Conservation (phyloP, 2,329 filamentous ascomycete genomes). For the Aspergillus transmontanensis region DNA sequence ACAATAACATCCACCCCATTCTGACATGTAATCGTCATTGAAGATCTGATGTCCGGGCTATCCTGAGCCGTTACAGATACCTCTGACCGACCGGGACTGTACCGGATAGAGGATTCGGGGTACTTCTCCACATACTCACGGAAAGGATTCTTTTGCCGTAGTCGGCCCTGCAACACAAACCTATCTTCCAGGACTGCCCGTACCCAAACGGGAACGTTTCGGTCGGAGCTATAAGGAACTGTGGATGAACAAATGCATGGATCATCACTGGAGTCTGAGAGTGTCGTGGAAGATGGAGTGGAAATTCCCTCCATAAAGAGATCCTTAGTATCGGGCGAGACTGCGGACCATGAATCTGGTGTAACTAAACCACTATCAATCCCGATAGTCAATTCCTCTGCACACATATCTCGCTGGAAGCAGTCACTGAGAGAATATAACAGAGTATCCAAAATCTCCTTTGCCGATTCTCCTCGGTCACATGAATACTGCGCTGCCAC, state of each 20-base stretch:
- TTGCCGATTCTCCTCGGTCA: slow-evolving; percentile 83
- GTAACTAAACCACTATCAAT: slow-evolving; percentile 38
- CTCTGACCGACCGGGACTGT: slow-evolving; percentile 7
- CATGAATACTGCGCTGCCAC: slow-evolving; percentile 86
- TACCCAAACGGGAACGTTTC: slow-evolving; percentile 13
- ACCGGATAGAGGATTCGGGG: slow-evolving; percentile 5
- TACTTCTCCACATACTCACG: slow-evolving; percentile 7
- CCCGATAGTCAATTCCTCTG: slow-evolving; percentile 59
- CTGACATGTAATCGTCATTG: slow-evolving; percentile 8
- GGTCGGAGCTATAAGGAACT: background rate
- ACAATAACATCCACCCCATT: slow-evolving; percentile 15
- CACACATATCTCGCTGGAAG: slow-evolving; percentile 70
- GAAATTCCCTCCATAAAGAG: slow-evolving; percentile 12
- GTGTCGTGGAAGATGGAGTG: slow-evolving; percentile 11
- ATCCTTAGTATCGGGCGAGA: slow-evolving; percentile 55
- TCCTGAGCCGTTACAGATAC: slow-evolving; percentile 5
- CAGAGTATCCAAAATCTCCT: slow-evolving; percentile 87
- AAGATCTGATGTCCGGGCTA: background rate
- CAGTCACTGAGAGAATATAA: slow-evolving; percentile 78
- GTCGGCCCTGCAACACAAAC: slow-evolving; percentile 7
- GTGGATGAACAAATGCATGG: background rate
- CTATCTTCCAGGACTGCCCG: slow-evolving; percentile 13
- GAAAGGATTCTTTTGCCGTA: slow-evolving; percentile 17
- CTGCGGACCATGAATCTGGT: slow-evolving; percentile 61
- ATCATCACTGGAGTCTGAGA: slow-evolving; percentile 13